phyloP scores from a whole-genome alignment of 192 early-diverging fungal genomes.

The Backusella tarrabulga region DNA sequence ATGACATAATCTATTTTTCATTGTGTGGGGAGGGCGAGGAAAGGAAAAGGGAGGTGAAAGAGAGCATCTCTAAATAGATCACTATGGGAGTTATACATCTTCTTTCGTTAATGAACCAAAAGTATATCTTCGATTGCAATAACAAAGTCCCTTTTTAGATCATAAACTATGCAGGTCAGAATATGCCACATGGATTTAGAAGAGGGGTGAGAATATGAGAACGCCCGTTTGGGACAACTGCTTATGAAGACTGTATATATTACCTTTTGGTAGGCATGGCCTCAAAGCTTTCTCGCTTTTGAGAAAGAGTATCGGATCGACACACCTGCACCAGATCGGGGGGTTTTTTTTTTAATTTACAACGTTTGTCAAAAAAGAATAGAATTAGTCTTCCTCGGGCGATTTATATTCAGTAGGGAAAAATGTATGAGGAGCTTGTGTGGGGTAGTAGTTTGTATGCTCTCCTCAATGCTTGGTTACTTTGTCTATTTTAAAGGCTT shows the following conservation, averaged over 20 bases:
- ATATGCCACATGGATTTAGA: neutral
- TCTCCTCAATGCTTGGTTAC: neutral
- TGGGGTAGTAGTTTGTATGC: neutral
- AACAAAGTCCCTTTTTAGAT: neutral
- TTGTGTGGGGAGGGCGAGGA: neutral
- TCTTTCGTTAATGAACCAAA: neutral
- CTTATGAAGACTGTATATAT: neutral
- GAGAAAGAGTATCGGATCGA: neutral
- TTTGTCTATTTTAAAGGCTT: neutral
- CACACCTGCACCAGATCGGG: neutral
- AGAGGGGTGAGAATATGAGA: neutral
- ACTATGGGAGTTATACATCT: neutral
- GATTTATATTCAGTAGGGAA: neutral
- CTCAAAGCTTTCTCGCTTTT: neutral
- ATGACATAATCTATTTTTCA: neutral
- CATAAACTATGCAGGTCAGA: neutral
- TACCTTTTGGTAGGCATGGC: too few species aligned
- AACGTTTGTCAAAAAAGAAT: neutral
- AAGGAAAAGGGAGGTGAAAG: neutral
- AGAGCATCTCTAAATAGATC: too few species aligned
- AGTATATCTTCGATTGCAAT: neutral
- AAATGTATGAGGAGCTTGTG: neutral
- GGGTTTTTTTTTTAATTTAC: neutral
- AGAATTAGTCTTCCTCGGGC: neutral
- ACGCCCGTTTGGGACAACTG: neutral